Evolutionary conservation across 2,329 filamentous ascomycete species (phyloP), one percentile per base, ranked within the genome.

Genomic region (Akanthomyces dipterigenus): DNA sequence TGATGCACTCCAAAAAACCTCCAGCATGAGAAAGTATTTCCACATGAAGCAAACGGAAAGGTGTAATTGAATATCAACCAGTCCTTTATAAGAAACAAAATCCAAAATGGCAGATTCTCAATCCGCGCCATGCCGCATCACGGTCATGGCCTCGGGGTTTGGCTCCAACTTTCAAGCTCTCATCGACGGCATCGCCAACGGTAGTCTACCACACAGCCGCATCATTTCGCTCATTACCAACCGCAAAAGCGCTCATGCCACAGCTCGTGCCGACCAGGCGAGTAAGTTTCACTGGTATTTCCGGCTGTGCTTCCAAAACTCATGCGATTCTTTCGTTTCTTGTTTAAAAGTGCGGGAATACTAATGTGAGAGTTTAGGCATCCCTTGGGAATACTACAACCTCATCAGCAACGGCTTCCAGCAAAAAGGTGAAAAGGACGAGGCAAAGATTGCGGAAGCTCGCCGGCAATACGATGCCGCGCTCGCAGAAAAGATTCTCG

Each of bases 101-200:
- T 28, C 14, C 50, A 62, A 56, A 46, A 62, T 62, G 60, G 38
- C 48, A 43, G 56, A 56, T 14, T 31, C 22, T 18, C 22, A 46
- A 46, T 14, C 8, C 14, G 34, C 43, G 50, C 65, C 70, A 42
- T 80, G 77, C 68, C 83, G 82, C 61, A 80, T 90, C 67, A 81
- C 87, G 57, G 84, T 90, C 67, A 83, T 91, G 70, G 88, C 88
- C 72, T 89, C 86, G 55, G 88, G 90, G 73, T 87, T 82, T 66
- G 90, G 90, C 67, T 86, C 87, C 43, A 93, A 93, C 72, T 84
- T 93, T 22, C 89, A 93, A 78, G 89, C 89, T 62, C 80, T 96
- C 55, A 77, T 84, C 49, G 78, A 84, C 48, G 77, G 75, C 45
- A 71, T 78, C 28, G 69, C 74, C 7, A 67, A 71, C 4, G 76